phyloP scores from a whole-genome alignment of 2,329 filamentous ascomycete genomes.

The Daldinia sp. region DNA sequence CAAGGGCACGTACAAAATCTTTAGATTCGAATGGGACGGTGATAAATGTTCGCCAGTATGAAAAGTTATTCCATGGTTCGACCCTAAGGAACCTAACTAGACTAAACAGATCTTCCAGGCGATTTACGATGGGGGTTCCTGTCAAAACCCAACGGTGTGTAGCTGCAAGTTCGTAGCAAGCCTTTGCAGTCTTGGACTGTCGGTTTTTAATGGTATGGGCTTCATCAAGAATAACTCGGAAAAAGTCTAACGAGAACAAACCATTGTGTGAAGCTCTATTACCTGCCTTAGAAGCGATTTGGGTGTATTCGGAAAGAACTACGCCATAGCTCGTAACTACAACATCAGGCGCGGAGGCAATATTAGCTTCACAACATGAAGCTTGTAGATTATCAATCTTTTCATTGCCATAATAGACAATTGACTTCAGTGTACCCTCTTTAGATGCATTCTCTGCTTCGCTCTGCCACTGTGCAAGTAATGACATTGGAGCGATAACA shows the following conservation, averaged over 20 bases:
- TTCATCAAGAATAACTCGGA: constrained; percentile 94
- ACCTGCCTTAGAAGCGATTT: constrained; percentile 72
- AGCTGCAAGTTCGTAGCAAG: constrained; percentile 88
- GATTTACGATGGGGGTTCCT: constrained; percentile 95
- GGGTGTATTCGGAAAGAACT: constrained; percentile 87
- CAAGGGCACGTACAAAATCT: constrained; percentile 89
- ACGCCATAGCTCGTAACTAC: constrained; percentile 96
- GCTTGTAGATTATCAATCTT: constrained; percentile 81
- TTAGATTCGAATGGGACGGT: constrained; percentile 96
- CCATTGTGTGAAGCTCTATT: constrained; percentile 72
- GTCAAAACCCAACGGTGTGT: constrained; percentile 92
- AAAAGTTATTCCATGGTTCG: constrained; percentile 98
- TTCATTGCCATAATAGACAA: constrained; percentile 92
- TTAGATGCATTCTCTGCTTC: constrained; percentile 92
- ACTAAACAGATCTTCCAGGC: constrained; percentile 92
- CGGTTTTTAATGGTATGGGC: constrained; percentile 92
- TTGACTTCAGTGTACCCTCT: constrained; percentile 79
- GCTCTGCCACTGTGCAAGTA: constrained; percentile 96
- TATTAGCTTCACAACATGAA: constrained; percentile 79
- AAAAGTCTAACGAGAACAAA: constrained; percentile 92
- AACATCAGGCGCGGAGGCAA: constrained; percentile 80
- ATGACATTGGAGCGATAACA: constrained; percentile 95
- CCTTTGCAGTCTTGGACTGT: constrained; percentile 91
- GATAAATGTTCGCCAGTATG: constrained; percentile 99
- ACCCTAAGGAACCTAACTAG: constrained; percentile 91